Conservation (phyloP, 495 filamentous ascomycete species). For the Hypoxylon fragiforme region DNA sequence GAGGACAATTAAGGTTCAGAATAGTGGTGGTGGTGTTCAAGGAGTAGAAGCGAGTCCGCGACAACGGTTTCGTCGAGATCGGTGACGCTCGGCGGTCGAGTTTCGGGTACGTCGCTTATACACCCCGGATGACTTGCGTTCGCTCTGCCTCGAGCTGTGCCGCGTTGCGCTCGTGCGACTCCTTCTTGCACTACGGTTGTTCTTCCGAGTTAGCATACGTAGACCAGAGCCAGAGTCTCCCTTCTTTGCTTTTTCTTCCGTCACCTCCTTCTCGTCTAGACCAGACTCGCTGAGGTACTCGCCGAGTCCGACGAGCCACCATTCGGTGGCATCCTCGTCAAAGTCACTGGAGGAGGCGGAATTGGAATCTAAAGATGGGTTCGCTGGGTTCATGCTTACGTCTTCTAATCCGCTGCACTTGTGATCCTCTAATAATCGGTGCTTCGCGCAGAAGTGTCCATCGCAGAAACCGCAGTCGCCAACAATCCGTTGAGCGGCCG, state of each 20-base stretch:
- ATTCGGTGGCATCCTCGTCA: conserved; percentile 24
- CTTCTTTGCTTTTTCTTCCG: no score
- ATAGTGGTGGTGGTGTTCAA: no score
- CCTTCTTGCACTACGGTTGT: conserved; percentile 77
- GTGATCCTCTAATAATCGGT: conserved; percentile 90
- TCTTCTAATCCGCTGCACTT: conserved; percentile 92
- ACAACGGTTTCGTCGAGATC: conserved; percentile 3
- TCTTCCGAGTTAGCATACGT: conserved; percentile 31
- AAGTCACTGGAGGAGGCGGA: no score
- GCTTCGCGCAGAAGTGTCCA: conserved; percentile 91
- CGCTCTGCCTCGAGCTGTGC: conserved; percentile 89
- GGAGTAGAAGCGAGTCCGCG: conserved; percentile 3
- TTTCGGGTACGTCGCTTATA: conserved; percentile 35
- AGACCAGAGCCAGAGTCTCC: conserved; percentile 18
- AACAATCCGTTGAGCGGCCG: conserved; percentile 83
- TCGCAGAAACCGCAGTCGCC: conserved; percentile 95
- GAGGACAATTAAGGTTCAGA: conserved; percentile 1
- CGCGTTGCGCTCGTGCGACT: conserved; percentile 87
- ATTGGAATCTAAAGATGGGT: conserved; percentile 3
- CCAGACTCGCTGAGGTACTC: conserved; percentile 41
- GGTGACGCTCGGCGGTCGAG: not conserved
- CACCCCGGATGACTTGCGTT: conserved; percentile 62
- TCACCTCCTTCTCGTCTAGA: conserved; percentile 32
- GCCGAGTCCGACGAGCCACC: conserved; percentile 55
- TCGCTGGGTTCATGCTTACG: conserved; percentile 50